Percentiles rank a stretch among this genome's conserved stretches.
Conservation (phyloP, 1,284 basidiomycete genomes). For the Cutaneotrichosporon spelunceum region DNA sequence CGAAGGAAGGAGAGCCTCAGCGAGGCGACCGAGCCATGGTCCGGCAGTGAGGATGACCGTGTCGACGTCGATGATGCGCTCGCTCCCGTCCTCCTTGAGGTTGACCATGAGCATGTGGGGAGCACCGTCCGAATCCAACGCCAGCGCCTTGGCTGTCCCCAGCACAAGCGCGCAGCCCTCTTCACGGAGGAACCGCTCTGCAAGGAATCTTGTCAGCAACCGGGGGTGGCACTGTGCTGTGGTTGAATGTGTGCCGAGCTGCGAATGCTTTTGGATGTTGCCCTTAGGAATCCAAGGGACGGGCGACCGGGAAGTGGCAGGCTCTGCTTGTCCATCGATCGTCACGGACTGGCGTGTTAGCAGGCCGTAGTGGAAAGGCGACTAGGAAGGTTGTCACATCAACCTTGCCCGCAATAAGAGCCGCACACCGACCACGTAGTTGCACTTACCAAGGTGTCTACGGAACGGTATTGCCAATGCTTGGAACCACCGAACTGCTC, state of each 20-base stretch:
- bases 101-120: constrained; percentile 22
- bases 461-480: constrained; percentile 79
- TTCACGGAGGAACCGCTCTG: constrained; percentile 52
- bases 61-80: constrained; percentile 51
- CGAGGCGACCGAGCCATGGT: constrained; percentile 73
- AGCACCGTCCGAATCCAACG: constrained; percentile 18
- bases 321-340: constrained; percentile 39
- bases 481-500: constrained; percentile 66
- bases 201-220: constrained; percentile 70
- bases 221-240: constrained; percentile 49
- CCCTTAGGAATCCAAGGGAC: constrained; percentile 44
- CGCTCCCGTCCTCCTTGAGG: constrained; percentile 32
- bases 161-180: constrained; percentile 37
- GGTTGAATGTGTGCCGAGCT: constrained; percentile 40
- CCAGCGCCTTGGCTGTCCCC: constrained; percentile 32
- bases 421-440: not conserved
- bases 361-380: not conserved
- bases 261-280: constrained; percentile 37
- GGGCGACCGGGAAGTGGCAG: constrained; percentile 34
- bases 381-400: not conserved
- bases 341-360: constrained; percentile 37
- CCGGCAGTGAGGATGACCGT: constrained; percentile 72
- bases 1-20: constrained; percentile 56
- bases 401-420: not conserved
- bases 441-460: constrained; percentile 52